Percentiles rank a stretch among this genome's conserved stretches.
Conservation (phyloP, 805 yeast species). For the Pichia ethanolica region DNA sequence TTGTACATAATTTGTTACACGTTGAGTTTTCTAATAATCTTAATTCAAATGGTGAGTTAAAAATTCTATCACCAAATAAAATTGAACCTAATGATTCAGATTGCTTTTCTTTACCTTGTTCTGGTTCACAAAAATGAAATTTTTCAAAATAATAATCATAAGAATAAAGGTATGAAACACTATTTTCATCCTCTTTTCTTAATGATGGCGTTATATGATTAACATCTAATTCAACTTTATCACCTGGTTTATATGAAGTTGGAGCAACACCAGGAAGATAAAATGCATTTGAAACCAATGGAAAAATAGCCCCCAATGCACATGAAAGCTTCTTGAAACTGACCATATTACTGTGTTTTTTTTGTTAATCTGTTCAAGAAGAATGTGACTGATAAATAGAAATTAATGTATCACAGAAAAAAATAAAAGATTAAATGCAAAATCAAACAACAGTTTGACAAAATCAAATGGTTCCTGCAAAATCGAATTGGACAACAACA, state of each 20-base stretch:
- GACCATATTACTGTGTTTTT: neutral
- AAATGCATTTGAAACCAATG: slow-evolving; percentile 32
- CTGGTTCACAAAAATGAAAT: slow-evolving; percentile 79
- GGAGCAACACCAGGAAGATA: slow-evolving; percentile 97
- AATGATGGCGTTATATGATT: slow-evolving; percentile 84
- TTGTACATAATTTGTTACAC: slow-evolving; percentile 62
- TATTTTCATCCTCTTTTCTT: slow-evolving; percentile 32
- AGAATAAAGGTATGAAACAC: slow-evolving; percentile 56
- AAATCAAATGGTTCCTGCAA: too few relatives aligned
- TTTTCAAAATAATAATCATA: slow-evolving; percentile 78
- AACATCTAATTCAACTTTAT: slow-evolving; percentile 68
- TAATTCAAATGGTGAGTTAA: slow-evolving; percentile 81
- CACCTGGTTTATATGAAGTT: slow-evolving; percentile 70
- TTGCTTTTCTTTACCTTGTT: slow-evolving; percentile 58
- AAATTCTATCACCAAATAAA: slow-evolving; percentile 91
- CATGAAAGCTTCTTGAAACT: neutral
- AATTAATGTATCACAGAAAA: too few relatives aligned
- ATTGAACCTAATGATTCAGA: slow-evolving; percentile 89
- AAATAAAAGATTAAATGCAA: too few relatives aligned
- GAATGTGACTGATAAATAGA: too few relatives aligned
- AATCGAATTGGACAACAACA: neutral
- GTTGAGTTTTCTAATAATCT: slow-evolving; percentile 65
- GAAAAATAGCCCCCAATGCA: neutral
- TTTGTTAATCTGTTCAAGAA: neutral
- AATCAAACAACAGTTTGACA: too few relatives aligned